phyloP scores from a whole-genome alignment of 2,329 filamentous ascomycete species.

The Scorias spongiosa region DNA sequence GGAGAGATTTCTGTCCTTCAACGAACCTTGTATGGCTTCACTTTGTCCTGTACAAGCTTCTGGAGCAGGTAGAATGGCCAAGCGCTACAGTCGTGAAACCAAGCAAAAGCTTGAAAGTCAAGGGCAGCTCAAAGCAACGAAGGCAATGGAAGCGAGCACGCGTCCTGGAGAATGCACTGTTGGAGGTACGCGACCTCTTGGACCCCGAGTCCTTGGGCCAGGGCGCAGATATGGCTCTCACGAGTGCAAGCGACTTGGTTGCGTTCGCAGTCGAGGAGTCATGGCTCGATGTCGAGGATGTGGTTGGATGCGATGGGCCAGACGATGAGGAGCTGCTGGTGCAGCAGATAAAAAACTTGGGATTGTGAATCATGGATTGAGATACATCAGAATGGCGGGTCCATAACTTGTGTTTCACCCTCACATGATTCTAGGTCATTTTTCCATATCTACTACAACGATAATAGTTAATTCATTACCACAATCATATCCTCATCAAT shows the following conservation, averaged over 20 bases:
- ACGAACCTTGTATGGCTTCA: conserved; percentile 51
- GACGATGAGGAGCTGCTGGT: not conserved
- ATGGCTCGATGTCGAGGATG: conserved; percentile 22
- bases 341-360: conserved; percentile 1
- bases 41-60: conserved; percentile 42
- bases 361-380: conserved; percentile 4
- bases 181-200: conserved; percentile 22
- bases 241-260: conserved; percentile 17
- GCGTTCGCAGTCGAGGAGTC: conserved; percentile 18
- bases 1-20: conserved; percentile 41
- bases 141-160: conserved; percentile 20
- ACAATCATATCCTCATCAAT: too few relatives aligned
- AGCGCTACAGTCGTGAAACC: conserved; percentile 6
- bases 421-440: too few relatives aligned
- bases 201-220: conserved; percentile 16
- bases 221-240: conserved; percentile 6
- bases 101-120: conserved; percentile 6
- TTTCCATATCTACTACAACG: too few relatives aligned
- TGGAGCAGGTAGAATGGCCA: conserved; percentile 27
- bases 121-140: conserved; percentile 3
- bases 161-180: conserved; percentile 23
- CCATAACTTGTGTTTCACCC: too few relatives aligned
- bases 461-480: too few relatives aligned
- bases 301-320: conserved; percentile 11
- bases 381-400: not conserved